Evolutionary conservation across 2,329 filamentous ascomycete genomes (phyloP).

Genomic region (Ophiosphaerella narmari): DNA sequence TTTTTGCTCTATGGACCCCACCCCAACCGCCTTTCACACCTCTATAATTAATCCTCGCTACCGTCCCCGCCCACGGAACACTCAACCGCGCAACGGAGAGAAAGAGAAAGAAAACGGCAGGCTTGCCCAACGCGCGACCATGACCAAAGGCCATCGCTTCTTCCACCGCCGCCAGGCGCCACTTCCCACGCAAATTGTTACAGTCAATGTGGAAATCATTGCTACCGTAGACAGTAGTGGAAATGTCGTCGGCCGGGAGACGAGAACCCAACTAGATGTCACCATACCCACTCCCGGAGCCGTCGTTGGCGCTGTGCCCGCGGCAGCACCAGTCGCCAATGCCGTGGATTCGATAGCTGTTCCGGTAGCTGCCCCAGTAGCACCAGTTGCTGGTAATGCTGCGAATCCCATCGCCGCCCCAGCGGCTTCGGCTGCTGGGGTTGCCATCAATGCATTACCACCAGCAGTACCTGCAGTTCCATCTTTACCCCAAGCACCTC

Average conservation of each 20-base stretch:
- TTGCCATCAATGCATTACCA: not conserved
- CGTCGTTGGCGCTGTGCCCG: not conserved
- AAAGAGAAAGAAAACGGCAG: constrained; percentile 18
- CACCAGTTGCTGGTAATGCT: not conserved
- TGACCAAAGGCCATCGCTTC: constrained; percentile 38
- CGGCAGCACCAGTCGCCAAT: not conserved
- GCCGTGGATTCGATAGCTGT: not conserved
- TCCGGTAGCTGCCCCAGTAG: constrained; percentile 1
- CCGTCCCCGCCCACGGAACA: constrained; percentile 23
- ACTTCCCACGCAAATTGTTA: constrained; percentile 24
- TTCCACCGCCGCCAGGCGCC: constrained; percentile 40
- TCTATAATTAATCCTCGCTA: constrained; percentile 31
- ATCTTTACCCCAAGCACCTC: constrained; percentile 12
- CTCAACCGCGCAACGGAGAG: constrained; percentile 8
- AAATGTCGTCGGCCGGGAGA: constrained; percentile 32
- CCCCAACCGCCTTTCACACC: constrained; percentile 24
- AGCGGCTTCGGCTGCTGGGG: constrained; percentile 10
- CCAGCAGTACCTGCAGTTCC: constrained; percentile 10
- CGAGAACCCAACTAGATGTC: constrained; percentile 20
- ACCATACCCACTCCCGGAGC: constrained; percentile 8
- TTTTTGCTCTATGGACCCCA: constrained; percentile 35
- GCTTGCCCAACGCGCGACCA: constrained; percentile 20
- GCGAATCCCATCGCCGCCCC: constrained; percentile 1
- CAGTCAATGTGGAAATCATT: constrained; percentile 37
- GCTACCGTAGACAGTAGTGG: constrained; percentile 36